phyloP scores from a whole-genome alignment of 2,329 filamentous ascomycete species.

The Exophiala sp. region DNA sequence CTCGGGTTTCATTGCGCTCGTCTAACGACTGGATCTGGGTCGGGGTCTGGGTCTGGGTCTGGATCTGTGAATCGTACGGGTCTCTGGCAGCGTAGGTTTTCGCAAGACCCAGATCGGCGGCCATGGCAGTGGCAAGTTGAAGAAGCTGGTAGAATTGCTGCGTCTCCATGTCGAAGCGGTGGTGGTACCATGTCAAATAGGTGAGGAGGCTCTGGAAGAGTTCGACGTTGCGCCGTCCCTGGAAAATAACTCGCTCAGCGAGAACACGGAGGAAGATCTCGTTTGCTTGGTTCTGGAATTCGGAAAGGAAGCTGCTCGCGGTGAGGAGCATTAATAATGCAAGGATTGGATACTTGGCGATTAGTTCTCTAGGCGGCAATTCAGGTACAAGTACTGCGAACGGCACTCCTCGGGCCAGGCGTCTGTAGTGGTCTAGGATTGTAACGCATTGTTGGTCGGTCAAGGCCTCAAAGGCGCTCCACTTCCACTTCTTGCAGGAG shows the following conservation, averaged over 20 bases:
- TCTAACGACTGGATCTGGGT: neutral
- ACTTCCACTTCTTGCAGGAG: neutral
- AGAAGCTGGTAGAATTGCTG: slow-evolving; percentile 34
- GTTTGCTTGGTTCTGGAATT: slow-evolving; percentile 13
- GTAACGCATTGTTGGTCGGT: neutral
- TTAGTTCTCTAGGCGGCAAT: neutral
- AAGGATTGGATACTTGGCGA: slow-evolving; percentile 3
- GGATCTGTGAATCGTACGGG: neutral
- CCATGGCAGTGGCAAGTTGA: slow-evolving; percentile 33
- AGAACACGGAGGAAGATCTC: slow-evolving; percentile 14
- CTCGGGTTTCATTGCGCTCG: slow-evolving; percentile 5
- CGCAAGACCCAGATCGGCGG: slow-evolving; percentile 30
- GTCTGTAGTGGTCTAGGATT: slow-evolving; percentile 7
- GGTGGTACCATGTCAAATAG: slow-evolving; percentile 52
- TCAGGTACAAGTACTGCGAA: slow-evolving; percentile 4
- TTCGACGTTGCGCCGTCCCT: slow-evolving; percentile 53
- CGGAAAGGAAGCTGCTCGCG: slow-evolving; percentile 5
- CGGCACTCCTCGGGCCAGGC: slow-evolving; percentile 4
- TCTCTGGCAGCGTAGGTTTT: slow-evolving; percentile 2
- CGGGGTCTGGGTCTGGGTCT: too few relatives aligned
- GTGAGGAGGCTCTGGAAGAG: slow-evolving; percentile 53
- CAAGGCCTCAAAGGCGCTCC: slow-evolving; percentile 4
- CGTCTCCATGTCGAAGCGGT: slow-evolving; percentile 30
- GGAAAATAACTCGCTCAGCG: slow-evolving; percentile 47
- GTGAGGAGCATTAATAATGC: slow-evolving; percentile 12